Conservation (phyloP, 169 alveolate species). For the Eimeria maxima region DNA sequence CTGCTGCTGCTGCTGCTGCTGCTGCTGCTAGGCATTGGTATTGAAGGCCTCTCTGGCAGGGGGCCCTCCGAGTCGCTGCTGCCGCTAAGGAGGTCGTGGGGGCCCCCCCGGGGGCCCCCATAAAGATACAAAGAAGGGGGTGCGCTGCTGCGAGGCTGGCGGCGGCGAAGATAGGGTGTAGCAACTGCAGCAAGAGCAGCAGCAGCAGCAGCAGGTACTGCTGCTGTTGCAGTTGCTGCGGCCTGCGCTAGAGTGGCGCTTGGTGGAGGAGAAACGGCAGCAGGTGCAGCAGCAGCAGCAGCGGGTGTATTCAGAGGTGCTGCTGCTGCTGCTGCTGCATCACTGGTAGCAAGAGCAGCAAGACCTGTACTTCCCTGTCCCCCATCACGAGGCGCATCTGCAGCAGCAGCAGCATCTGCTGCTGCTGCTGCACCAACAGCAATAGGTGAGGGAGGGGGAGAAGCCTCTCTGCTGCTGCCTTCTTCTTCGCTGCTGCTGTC, state of each 20-base stretch:
- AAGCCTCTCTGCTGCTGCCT: conserved; percentile 53
- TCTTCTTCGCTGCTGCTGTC: conserved; percentile 74
- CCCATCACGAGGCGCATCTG: background rate
- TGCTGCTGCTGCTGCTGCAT: conserved; percentile 12
- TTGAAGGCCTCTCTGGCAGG: background rate
- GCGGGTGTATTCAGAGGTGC: background rate
- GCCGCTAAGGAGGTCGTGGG: conserved; percentile 2
- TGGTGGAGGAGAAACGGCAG: background rate
- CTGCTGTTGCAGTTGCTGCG: background rate
- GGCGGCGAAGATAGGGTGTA: conserved; percentile 18
- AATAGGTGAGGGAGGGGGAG: background rate
- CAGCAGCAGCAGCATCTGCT: conserved; percentile 22
- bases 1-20: conserved; percentile 64
- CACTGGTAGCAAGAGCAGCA: background rate
- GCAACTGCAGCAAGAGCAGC: conserved; percentile 21
- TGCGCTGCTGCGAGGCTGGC: conserved; percentile 76
- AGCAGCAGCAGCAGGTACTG: background rate
- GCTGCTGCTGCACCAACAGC: conserved; percentile 26
- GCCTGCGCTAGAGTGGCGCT: too few species aligned
- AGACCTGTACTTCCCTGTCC: background rate
- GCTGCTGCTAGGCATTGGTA: background rate
- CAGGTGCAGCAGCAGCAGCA: conserved; percentile 35
- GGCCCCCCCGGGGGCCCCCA: conserved; percentile 35
- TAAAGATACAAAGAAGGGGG: conserved; percentile 29
- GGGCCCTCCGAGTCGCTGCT: conserved; percentile 64